These are phyloP conservation scores for Helianthus tuberosus DNA, from an alignment of 129 eudicot genomes.

Conservation along the genomic window DNA sequence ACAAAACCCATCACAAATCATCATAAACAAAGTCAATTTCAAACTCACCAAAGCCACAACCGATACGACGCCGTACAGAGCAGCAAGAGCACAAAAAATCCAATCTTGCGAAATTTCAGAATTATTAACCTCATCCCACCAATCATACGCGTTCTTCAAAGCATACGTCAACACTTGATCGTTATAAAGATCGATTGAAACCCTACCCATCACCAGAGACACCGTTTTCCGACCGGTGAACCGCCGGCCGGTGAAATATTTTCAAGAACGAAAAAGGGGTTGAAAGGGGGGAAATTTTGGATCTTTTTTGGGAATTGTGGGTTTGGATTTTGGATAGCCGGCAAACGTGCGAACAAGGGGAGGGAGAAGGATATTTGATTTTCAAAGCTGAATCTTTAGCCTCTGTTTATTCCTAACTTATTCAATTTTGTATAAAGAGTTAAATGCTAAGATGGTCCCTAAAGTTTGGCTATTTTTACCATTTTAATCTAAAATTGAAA, in stretches of 20 bases:
- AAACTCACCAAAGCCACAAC: constrained; percentile 64
- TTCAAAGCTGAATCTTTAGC: background rate
- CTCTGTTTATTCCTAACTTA: constrained; percentile 16
- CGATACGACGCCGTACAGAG: constrained; percentile 73
- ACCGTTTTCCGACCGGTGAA: constrained; percentile 20
- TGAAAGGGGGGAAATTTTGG: background rate
- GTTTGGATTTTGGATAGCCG: constrained; percentile 18
- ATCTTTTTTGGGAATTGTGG: background rate
- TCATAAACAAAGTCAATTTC: background rate
- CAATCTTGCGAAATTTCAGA: constrained; percentile 68
- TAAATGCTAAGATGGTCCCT: too few species aligned
- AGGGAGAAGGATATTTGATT: constrained; percentile 33
- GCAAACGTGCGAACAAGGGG: constrained; percentile 22
- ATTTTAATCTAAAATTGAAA: too few species aligned
- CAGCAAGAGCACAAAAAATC: constrained; percentile 58
- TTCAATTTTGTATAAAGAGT: background rate
- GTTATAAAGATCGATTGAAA: constrained; percentile 36
- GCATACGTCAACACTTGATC: constrained; percentile 40
- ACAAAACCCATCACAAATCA: background rate
- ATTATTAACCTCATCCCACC: constrained; percentile 70
- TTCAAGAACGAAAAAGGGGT: background rate
- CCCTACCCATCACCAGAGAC: constrained; percentile 47
- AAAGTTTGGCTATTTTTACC: too few species aligned
- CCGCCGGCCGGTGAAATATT: constrained; percentile 28
- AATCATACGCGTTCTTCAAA: constrained; percentile 48